A percentile compares a stretch with the other conserved stretches of the same genome.
Conservation (phyloP, 2,329 filamentous ascomycete genomes). For the Penicillium corylophilum region DNA sequence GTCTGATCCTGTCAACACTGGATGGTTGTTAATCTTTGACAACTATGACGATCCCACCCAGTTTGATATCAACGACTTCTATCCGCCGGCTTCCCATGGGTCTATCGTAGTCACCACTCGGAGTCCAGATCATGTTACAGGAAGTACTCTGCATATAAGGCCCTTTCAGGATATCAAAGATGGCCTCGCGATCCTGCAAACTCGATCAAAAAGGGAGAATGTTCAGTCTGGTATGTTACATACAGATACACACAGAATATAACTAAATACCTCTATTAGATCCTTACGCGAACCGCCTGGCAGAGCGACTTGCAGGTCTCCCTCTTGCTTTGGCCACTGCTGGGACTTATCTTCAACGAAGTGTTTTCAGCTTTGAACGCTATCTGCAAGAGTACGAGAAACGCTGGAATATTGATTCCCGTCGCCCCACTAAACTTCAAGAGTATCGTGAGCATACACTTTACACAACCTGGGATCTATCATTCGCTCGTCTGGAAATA, state of each 20-base stretch:
- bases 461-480: constrained; percentile 8
- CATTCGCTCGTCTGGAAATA: constrained; percentile 2
- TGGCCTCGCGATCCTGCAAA: constrained; percentile 2
- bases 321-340: constrained; percentile 6
- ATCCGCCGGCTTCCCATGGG: constrained; percentile 13
- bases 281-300: neutral
- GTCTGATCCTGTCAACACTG: constrained; percentile 12
- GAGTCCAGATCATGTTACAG: neutral
- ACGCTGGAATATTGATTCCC: neutral
- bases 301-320: constrained; percentile 2
- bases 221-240: constrained; percentile 2
- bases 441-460: constrained; percentile 1
- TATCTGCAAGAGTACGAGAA: constrained; percentile 8
- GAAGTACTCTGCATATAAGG: neutral
- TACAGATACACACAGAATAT: neutral
- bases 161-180: constrained; percentile 1
- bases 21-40: constrained; percentile 26
- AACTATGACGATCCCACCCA: constrained; percentile 20
- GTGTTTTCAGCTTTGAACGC: constrained; percentile 1
- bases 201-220: constrained; percentile 1
- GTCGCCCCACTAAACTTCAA: neutral
- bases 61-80: constrained; percentile 12
- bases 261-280: neutral
- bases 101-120: constrained; percentile 23
- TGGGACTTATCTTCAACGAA: neutral